Base-by-base conservation (phyloP, 1,284 basidiomycete genomes). In the Apiotrichum porosum region DNA sequence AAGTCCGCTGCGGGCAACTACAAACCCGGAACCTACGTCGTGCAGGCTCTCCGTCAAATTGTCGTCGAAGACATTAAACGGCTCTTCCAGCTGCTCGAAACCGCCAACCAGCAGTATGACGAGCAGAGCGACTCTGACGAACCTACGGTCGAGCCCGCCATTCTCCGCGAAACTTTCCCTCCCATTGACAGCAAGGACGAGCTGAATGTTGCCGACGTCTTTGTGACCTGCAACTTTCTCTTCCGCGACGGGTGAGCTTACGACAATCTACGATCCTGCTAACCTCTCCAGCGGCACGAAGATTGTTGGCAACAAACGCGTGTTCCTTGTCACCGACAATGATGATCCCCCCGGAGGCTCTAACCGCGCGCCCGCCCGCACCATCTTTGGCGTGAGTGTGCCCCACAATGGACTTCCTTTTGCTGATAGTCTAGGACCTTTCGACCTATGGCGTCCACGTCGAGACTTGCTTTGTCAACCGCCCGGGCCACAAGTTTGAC, bases 311-410 rank as follows among this genome's bases (percentile, higher is more conserved):
- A 83, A 85, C 28, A 93, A 94, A 65, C 83, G 93, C 9, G 81
- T 97, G 1, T 97, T 97, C 65, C 78, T 92, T 42, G 86, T 98
- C 40, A 97, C 94, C 0, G 86, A 97, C 66, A 83, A 92, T 55
- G 94, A 97, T 63, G 72, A 83, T 45, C 84, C 84, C 1, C 49
- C 56, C 6, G 61, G 62, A 22, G 54, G 54, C 19, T 52, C 61
- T 14, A 66, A 65, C 36, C 56, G 66, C 26, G 58, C 55, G 13
- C 68, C 70, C 2, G 66, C 71, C 1, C 54, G 61, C n/a, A 71
- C 66, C 0, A 56, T 63, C 6, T 69, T 65, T 47, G 51, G 57
- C 9, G 71, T 71, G 41, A 30, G 62, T 56, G n/a, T n/a, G n/a
- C n/a, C 10, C 31, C 31, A 17, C 4, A 14, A 17, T 6, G 6